phyloP scores from a whole-genome alignment of 202 grass and related monocot genomes.

The Dendrocalamus latiflorus region DNA sequence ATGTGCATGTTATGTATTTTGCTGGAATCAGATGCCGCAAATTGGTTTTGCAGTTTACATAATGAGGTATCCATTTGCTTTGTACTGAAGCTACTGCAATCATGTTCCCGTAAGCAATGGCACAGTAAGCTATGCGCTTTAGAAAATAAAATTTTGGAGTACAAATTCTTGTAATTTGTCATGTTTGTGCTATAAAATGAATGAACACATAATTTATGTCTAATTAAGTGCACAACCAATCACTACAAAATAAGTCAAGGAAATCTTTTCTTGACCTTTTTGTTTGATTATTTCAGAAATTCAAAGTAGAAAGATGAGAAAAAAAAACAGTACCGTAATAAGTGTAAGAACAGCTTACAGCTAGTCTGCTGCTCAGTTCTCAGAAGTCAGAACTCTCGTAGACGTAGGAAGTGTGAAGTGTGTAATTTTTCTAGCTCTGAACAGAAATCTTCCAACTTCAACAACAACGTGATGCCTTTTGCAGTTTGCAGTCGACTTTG shows the following conservation, averaged over 20 bases:
- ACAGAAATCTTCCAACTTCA: neutral
- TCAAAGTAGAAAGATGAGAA: neutral
- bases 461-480: neutral
- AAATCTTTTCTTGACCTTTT: neutral
- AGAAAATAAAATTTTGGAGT: neutral
- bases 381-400: neutral
- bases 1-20: too few relatives aligned
- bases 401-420: neutral
- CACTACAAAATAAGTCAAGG: neutral
- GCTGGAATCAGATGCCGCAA: too few relatives aligned
- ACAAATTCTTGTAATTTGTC: too few relatives aligned
- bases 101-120: neutral
- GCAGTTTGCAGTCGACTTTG: neutral
- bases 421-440: neutral
- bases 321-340: too few relatives aligned
- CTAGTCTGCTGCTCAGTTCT: neutral
- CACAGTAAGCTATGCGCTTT: neutral
- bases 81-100: neutral
- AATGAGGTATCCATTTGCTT: neutral
- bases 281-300: neutral
- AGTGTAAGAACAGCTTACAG: too few relatives aligned
- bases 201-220: neutral
- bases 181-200: neutral
- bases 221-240: neutral
- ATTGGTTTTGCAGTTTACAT: too few relatives aligned